Percentiles rank a stretch among this genome's conserved stretches.
These are phyloP conservation scores for Dispira parvispora DNA, from an alignment of 192 early-diverging fungal genomes.

Conservation along the genomic window DNA sequence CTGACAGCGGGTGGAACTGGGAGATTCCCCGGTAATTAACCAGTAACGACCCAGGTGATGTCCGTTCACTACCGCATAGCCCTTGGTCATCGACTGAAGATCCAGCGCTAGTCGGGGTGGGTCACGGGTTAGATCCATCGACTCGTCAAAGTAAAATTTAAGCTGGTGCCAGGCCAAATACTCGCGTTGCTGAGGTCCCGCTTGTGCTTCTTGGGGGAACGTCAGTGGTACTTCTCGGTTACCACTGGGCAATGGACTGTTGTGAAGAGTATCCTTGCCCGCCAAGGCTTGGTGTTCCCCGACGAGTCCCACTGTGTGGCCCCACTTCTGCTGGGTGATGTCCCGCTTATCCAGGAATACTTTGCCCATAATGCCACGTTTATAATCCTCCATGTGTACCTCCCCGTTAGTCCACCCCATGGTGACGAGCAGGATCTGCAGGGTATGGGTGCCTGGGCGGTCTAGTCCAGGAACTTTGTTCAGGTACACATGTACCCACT, in stretches of 20 bases:
- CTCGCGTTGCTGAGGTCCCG: background rate
- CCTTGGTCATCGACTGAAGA: conserved; percentile 26
- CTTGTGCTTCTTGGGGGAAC: background rate
- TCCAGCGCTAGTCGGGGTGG: conserved; percentile 16
- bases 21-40: conserved; percentile 16
- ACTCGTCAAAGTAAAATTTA: background rate
- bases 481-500: background rate
- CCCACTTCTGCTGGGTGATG: conserved; percentile 19
- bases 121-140: background rate
- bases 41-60: conserved; percentile 28
- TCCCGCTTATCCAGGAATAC: conserved; percentile 19
- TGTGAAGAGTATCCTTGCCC: too few species aligned
- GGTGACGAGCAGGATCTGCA: conserved; percentile 21
- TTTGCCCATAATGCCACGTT: conserved; percentile 18
- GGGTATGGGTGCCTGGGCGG: background rate
- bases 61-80: conserved; percentile 21
- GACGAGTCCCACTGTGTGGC: conserved; percentile 16
- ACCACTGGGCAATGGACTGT: too few species aligned
- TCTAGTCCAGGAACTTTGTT: background rate
- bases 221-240: background rate
- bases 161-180: conserved; percentile 7
- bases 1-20: conserved; percentile 15
- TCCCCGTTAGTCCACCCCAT: conserved; percentile 27
- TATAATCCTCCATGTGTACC: conserved; percentile 20
- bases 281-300: conserved; percentile 10